Base-by-base conservation (phyloP, 257 asterid genomes). In the Gynochthodes officinalis region DNA sequence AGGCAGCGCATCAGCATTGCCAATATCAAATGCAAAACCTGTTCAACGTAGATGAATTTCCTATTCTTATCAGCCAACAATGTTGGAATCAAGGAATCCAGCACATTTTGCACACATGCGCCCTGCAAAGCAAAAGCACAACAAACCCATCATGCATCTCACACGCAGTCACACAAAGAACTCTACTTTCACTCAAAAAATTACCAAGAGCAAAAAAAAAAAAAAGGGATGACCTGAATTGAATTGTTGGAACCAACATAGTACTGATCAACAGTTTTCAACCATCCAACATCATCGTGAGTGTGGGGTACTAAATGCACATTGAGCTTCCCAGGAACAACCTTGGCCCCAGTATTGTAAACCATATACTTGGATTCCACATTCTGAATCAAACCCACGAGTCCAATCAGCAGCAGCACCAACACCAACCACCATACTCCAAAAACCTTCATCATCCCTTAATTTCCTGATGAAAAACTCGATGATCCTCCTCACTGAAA, bases 231-330 rank as follows among this genome's bases (percentile, higher is more conserved):
- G 49, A 93, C 99, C 97, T 95, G 99, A 75, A 95, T 84, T 1
- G 96, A 85, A 71, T 92, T 95, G 54, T 92, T 92, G 67, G 96
- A 86, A 33, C 99, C 99, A 73, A 92, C 98, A 73, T 95, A 95
- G 84, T 95, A 95, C 84, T 94, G 99, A 82, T 94, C 98, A 35
- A 94, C 73, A 50, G 98, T 93, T 83, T 93, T 93, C 84, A 93
- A 77, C 99, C 99, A 95, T 28, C 99, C 99, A 64, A 95, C 99
- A 81, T 95, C 99, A 44, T 95, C 99, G 28, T 95, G 99, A 16
- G 96, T 79, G 37, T 95, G 99, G 78, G 99, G 84, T 77, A 95
- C 99, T 88, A 95, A 78, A 82, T 95, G 99, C 77, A 95, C 99
- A 78, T 95, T 95, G 43, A 95, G 83, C 78, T 86, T 95, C 53